Conservation (phyloP, 495 filamentous ascomycete species). For the Tuber brumale region DNA sequence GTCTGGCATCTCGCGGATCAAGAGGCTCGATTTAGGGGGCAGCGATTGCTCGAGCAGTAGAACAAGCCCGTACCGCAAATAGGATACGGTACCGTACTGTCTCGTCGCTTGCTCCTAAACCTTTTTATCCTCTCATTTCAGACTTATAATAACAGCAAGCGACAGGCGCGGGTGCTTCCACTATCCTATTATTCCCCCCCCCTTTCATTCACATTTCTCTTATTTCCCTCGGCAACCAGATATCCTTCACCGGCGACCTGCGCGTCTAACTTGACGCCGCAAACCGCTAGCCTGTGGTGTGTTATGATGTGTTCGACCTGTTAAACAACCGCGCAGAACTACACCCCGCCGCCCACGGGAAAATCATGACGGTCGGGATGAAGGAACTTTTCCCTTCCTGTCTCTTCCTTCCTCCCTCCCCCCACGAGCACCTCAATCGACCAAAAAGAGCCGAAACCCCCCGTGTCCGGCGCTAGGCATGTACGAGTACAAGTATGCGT, state of each 20-base stretch:
- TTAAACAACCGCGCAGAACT: neutral
- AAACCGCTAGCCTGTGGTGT: neutral
- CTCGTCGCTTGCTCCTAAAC: neutral
- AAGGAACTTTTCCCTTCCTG: neutral
- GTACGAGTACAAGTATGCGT: neutral
- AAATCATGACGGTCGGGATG: neutral
- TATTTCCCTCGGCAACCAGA: too few relatives aligned
- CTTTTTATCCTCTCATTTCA: neutral
- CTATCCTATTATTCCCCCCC: neutral
- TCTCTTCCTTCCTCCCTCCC: neutral
- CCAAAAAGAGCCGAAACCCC: neutral
- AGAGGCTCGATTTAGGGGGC: neutral
- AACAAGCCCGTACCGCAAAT: neutral
- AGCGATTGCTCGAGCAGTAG: neutral
- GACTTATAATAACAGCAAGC: neutral
- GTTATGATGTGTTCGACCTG: neutral
- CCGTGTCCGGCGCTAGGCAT: neutral
- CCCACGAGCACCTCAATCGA: neutral
- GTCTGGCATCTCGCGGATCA: neutral
- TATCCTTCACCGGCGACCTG: too few relatives aligned
- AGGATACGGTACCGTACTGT: neutral
- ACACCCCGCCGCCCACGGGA: neutral
- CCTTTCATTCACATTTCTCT: too few relatives aligned
- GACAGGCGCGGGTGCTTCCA: neutral
- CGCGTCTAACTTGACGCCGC: neutral